A percentile compares a stretch with the other conserved stretches of the same genome.
Evolutionary conservation across 805 yeast genomes (phyloP).

Genomic region (Yarrowia phangngaensis): DNA sequence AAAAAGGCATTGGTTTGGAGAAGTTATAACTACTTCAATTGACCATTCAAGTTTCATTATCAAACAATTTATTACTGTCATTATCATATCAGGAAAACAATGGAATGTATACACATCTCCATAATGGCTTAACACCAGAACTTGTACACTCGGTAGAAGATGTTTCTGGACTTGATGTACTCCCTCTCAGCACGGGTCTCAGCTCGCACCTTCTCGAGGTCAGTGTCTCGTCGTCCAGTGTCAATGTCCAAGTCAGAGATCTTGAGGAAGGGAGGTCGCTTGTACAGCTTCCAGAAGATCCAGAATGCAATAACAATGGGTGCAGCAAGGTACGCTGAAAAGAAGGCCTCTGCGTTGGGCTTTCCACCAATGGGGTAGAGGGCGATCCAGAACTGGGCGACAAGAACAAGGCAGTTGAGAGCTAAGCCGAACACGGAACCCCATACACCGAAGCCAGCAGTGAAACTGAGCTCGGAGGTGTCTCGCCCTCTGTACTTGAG

Average conservation of each 20-base stretch:
- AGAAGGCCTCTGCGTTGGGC: constrained; percentile 48
- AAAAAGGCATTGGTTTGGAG: no score
- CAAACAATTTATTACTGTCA: not conserved
- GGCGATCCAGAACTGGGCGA: constrained; percentile 74
- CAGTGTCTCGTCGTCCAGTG: constrained; percentile 57
- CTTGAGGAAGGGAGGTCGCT: constrained; percentile 43
- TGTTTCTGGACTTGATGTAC: constrained; percentile 45
- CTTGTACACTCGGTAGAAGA: constrained; percentile 45
- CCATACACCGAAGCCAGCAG: constrained; percentile 56
- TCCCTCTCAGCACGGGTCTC: constrained; percentile 53
- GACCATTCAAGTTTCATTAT: no score
- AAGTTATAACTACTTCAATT: no score
- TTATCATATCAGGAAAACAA: no score
- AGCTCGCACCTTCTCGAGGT: constrained; percentile 49
- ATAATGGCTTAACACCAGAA: constrained; percentile 46
- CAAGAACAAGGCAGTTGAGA: constrained; percentile 55
- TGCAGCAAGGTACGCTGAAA: constrained; percentile 60
- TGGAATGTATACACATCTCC: constrained; percentile 3
- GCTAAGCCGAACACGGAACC: constrained; percentile 60
- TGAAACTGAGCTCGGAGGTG: constrained; percentile 58
- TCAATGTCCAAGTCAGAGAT: constrained; percentile 56
- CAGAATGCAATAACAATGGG: constrained; percentile 59
- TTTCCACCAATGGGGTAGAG: constrained; percentile 57
- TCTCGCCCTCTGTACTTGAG: constrained; percentile 57
- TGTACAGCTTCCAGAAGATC: constrained; percentile 56